Percentiles rank a stretch among this genome's conserved stretches.
Evolutionary conservation across 371 early-diverging fungal species (phyloP).

Genomic region (Apophysomyces sp.): DNA sequence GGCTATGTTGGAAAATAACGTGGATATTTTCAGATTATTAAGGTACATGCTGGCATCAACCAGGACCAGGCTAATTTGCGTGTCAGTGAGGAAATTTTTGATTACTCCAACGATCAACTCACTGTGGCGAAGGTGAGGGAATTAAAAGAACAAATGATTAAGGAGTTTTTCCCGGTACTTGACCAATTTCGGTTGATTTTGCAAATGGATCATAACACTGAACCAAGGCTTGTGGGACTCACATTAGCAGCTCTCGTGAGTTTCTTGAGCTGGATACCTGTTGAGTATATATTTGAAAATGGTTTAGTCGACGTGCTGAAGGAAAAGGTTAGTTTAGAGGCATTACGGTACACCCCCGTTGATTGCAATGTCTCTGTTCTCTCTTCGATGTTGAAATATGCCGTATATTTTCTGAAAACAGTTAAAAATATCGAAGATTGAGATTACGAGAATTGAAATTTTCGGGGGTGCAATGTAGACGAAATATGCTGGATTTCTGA

Average conservation of each 20-base stretch:
- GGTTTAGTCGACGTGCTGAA: conserved; percentile 77
- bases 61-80: not conserved
- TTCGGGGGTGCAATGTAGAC: not conserved
- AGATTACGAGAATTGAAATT: not conserved
- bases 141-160: conserved; percentile 85
- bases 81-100: conserved; percentile 93
- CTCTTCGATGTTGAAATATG: too few relatives aligned
- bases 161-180: conserved; percentile 90
- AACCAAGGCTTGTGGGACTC: conserved; percentile 73
- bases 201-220: conserved; percentile 63
- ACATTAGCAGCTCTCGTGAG: conserved; percentile 83
- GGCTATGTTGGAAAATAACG: conserved; percentile 93
- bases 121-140: conserved; percentile 83
- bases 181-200: conserved; percentile 88
- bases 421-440: not conserved
- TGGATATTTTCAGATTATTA: conserved; percentile 90
- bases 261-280: conserved; percentile 94
- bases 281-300: conserved; percentile 92
- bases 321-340: conserved; percentile 50
- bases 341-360: too few relatives aligned
- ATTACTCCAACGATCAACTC: conserved; percentile 89
- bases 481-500: too few relatives aligned
- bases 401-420: too few relatives aligned
- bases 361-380: too few relatives aligned
- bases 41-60: conserved; percentile 49